These are phyloP conservation scores for Neurospora sp. DNA, from an alignment of 495 filamentous ascomycete species.

Conservation along the genomic window DNA sequence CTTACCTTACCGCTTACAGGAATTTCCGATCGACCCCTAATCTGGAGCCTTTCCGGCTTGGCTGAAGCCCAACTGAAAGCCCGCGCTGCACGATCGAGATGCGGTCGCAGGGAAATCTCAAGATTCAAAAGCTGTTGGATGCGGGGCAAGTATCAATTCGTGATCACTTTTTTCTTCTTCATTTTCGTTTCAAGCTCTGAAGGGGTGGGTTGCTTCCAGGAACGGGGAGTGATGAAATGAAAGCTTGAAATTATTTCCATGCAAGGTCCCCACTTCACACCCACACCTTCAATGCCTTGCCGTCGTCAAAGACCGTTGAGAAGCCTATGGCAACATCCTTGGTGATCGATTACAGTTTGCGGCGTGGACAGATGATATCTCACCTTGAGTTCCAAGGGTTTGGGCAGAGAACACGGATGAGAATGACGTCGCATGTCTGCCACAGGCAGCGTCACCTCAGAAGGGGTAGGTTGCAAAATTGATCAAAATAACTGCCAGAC, in stretches of 20 bases:
- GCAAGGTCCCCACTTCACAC: not conserved
- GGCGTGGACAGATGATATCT: not conserved
- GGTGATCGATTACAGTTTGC: not conserved
- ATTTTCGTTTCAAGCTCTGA: not conserved
- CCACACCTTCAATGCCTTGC: not conserved
- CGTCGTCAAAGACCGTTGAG: not conserved
- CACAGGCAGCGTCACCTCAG: not conserved
- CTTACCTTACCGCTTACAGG: too few relatives aligned
- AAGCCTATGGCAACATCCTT: not conserved
- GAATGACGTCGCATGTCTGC: not conserved
- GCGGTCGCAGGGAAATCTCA: not conserved
- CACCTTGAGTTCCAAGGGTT: not conserved
- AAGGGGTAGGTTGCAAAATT: not conserved
- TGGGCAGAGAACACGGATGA: not conserved
- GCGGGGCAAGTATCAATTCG: not conserved
- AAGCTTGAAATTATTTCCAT: not conserved
- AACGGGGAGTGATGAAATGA: not conserved
- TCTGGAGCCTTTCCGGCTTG: not conserved
- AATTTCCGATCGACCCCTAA: not conserved
- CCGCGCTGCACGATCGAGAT: not conserved
- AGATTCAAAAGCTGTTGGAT: not conserved
- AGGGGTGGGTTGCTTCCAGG: not conserved
- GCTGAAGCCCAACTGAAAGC: not conserved
- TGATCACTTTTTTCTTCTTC: not conserved
- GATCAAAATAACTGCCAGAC: not conserved